Evolutionary conservation across 2,329 filamentous ascomycete genomes (phyloP).

Genomic region (Epichloe uncinata): DNA sequence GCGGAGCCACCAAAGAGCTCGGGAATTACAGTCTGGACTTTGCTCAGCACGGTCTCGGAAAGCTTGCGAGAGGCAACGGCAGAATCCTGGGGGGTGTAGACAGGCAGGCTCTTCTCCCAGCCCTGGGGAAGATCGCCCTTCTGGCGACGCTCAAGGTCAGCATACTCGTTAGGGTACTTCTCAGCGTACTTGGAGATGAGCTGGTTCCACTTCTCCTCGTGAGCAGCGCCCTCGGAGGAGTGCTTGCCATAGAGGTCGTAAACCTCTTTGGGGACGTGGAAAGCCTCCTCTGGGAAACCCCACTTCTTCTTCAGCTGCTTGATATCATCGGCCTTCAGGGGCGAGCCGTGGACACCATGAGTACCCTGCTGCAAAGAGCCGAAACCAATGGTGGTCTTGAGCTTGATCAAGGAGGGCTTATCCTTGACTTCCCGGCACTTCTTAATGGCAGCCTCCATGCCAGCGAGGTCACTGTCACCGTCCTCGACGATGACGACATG

Average conservation of each 20-base stretch:
- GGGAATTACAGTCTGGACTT: conserved; percentile 69
- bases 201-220: conserved; percentile 91
- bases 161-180: conserved; percentile 65
- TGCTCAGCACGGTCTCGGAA: conserved; percentile 83
- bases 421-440: conserved; percentile 77
- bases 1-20: conserved; percentile 94
- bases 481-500: conserved; percentile 74
- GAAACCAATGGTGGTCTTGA: conserved; percentile 94
- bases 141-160: conserved; percentile 70
- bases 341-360: conserved; percentile 88
- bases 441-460: conserved; percentile 78
- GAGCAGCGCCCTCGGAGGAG: conserved; percentile 71
- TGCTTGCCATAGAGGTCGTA: conserved; percentile 85
- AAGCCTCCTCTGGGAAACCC: conserved; percentile 87
- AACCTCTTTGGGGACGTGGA: conserved; percentile 87
- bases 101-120: conserved; percentile 88
- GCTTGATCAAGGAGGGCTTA: conserved; percentile 95
- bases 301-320: conserved; percentile 90
- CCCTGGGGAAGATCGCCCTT: conserved; percentile 78
- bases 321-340: conserved; percentile 88
- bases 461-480: conserved; percentile 77
- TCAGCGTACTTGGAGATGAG: conserved; percentile 75
- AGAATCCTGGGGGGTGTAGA: conserved; percentile 72
- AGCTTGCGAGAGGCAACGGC: conserved; percentile 92
- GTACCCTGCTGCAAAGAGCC: conserved; percentile 90